These are phyloP conservation scores for Blastocystis sp. DNA, from an alignment of 352 stramenopile genomes.

Conservation along the genomic window DNA sequence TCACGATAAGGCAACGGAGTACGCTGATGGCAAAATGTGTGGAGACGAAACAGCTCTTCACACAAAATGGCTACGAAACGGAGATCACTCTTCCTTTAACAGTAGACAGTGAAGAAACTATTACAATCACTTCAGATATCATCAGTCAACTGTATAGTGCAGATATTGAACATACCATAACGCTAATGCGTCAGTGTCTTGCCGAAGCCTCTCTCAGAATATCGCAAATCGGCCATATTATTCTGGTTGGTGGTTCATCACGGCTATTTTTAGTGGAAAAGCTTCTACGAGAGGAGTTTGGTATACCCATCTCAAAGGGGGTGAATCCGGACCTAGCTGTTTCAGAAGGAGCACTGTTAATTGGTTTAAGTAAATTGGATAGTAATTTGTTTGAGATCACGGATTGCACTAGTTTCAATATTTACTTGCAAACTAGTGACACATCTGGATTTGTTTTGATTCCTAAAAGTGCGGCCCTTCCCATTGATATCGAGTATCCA, in stretches of 20 bases:
- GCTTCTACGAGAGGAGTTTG: not conserved
- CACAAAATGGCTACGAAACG: not conserved
- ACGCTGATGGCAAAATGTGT: not conserved
- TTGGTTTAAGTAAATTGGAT: not conserved
- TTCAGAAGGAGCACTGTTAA: not conserved
- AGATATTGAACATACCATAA: not conserved
- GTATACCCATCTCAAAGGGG: not conserved
- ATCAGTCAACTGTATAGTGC: not conserved
- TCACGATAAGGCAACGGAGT: not conserved
- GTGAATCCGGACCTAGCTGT: not conserved
- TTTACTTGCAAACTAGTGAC: not conserved
- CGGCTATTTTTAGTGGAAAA: not conserved
- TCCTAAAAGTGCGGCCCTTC: not conserved
- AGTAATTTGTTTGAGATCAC: not conserved
- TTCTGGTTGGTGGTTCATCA: not conserved
- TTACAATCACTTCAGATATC: not conserved
- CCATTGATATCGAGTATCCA: not conserved
- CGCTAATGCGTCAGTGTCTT: not conserved
- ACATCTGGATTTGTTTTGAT: not conserved
- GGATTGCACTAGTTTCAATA: not conserved
- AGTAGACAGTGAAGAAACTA: not conserved
- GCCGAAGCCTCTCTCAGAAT: not conserved
- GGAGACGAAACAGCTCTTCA: not conserved
- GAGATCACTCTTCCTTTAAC: not conserved
- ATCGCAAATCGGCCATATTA: not conserved